Evolutionary conservation across 352 stramenopile species (phyloP), one percentile per base, ranked within the genome.

Genomic region (Phytophthora aleatoria): DNA sequence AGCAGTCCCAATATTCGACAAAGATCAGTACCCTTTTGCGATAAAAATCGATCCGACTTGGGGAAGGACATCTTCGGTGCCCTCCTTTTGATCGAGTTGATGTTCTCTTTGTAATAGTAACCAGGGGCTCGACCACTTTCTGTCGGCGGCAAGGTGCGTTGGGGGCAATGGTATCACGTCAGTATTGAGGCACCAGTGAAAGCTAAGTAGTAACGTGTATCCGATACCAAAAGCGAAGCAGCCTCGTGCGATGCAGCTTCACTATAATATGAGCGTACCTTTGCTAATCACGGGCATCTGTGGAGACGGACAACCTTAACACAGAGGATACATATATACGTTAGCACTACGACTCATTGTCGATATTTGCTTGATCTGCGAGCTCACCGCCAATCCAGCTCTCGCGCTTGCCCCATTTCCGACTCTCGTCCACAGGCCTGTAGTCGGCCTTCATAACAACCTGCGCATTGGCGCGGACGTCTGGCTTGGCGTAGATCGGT

Each of bases 391-490:
- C 84, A 56, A 94, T 94, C 86, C 86, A 94, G 69, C 82, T 92
- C 57, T 94, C 82, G 24, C 86, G 86, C 54, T 90, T 91, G 27
- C 83, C 84, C 77, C 83, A 91, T 47, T 85, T 85, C 10, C 63
- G 73, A 24, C 57, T 77, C 56, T 91, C 81, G 57, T 92, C 84
- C 24, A 91, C 71, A 3, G 81, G 80, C 35, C 77, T 71, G 51
- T 78, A 87, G 57, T 94, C 86, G 33, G 64, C 64, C 65, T 90
- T 90, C 76, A 94, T 91, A 30, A 92, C 79, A 38, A 87, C 81
- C 43, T 81, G 76, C 38, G 77, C 75, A 63, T 86, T 89, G 44
- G 73, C 64, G 9, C 83, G 79, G 44, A 81, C 56, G 44, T 91
- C 79, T 10, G 79, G 73, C 5, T 80, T 83, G 39, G 72, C 68